Evolutionary conservation across 2,329 filamentous ascomycete species (phyloP).

Genomic region (Zasmidium angulare): DNA sequence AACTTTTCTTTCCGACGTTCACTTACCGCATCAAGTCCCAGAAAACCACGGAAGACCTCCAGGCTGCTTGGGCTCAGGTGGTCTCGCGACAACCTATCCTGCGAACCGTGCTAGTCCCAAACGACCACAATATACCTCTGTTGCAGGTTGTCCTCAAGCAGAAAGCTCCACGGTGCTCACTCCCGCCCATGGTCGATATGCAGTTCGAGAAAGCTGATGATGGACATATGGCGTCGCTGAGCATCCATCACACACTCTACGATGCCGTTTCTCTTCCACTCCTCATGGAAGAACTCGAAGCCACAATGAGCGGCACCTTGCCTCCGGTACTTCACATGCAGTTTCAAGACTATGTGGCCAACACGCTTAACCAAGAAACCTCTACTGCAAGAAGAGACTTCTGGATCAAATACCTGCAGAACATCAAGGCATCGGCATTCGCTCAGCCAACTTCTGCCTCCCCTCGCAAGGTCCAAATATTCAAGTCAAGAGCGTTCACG

Average conservation of each 20-base stretch:
- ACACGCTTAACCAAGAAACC: conserved; percentile 21
- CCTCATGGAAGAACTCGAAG: conserved; percentile 57
- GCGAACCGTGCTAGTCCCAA: conserved; percentile 65
- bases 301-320: conserved; percentile 29
- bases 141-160: conserved; percentile 61
- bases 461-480: conserved; percentile 41
- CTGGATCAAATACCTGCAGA: conserved; percentile 52
- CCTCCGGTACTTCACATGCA: conserved; percentile 16
- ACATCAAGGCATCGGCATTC: conserved; percentile 19
- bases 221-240: conserved; percentile 38
- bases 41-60: conserved; percentile 44
- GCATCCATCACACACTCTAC: conserved; percentile 84
- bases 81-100: conserved; percentile 61
- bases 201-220: conserved; percentile 14
- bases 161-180: conserved; percentile 37
- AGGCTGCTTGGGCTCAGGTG: conserved; percentile 62
- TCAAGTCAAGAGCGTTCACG: conserved; percentile 51
- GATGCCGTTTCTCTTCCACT: conserved; percentile 76
- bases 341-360: conserved; percentile 46
- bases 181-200: conserved; percentile 28
- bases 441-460: conserved; percentile 16
- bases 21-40: conserved; percentile 53
- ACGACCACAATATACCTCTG: conserved; percentile 35
- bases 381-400: conserved; percentile 41
- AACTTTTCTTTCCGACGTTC: conserved; percentile 74